Base-by-base conservation (phyloP, 164 flowering plant species). In the Hamamelis virginiana region DNA sequence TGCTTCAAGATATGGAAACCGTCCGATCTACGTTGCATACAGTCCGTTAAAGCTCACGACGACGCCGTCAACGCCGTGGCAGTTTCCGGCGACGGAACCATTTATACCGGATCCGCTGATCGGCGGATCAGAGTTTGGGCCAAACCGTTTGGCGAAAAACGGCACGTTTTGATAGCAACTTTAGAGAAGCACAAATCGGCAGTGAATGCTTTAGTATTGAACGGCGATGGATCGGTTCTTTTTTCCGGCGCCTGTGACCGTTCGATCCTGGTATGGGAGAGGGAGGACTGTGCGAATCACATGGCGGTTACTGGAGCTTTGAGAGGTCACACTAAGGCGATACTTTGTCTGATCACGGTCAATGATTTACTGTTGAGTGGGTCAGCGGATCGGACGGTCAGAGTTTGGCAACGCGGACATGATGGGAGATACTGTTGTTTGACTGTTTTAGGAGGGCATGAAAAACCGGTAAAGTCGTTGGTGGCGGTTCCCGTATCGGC, bases 181-280 rank as follows among this genome's bases (percentile, higher is more conserved):
- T 64, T 94, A 41, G 94, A 83, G 78, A 86, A 85, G 77, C 98
- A 94, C 68, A 85, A 81, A 51, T 94, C 98, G 9, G 90, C 94
- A 1, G 94, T 94, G 3, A 94, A 94, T 58, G 94, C 97, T 0
- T 68, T 94, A 33, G 89, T 92, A 0, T 56, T 94, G 69, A 85
- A 59, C 71, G 58, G 19, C 10, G 87, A 84, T 70, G 92, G 86
- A 1, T 77, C 88, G 66, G 80, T 90, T 1, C 62, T 94, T 64
- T 94, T 86, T 69, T 94, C 98, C 13, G 98, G 97, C 0, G 81
- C 97, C 4, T 86, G 91, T 67, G 98, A 94, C 80, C 85, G 96
- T 58, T 94, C 97, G 52, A 89, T 94, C 5, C 59, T 91, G 78
- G 92, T 94, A 19, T 94, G 98, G 97, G 97, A 94, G 74, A 82